phyloP scores from a whole-genome alignment of 164 flowering plant genomes.

The Vitis amurensis region DNA sequence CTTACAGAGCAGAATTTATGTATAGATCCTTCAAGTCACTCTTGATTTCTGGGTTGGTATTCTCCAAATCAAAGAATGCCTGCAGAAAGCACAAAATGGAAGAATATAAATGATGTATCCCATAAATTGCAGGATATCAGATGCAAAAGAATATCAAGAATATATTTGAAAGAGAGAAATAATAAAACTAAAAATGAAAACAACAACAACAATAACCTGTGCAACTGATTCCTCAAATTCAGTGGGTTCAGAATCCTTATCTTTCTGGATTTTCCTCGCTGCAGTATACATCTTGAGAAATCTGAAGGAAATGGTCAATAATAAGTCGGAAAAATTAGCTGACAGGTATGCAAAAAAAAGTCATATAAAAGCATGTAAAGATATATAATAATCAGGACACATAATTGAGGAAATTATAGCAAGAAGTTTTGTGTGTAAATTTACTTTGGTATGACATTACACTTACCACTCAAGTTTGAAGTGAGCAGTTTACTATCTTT shows the following conservation, averaged over 20 bases:
- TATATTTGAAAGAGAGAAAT: not conserved
- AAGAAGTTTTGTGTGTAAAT: not conserved
- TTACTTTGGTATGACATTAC: too few relatives aligned
- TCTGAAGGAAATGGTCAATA: not conserved
- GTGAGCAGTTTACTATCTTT: too few relatives aligned
- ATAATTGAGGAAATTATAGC: not conserved
- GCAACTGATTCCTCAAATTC: slow-evolving; percentile 59
- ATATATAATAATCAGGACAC: not conserved
- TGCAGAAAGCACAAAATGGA: slow-evolving; percentile 1
- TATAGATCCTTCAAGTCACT: slow-evolving; percentile 45
- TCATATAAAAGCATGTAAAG: too few relatives aligned
- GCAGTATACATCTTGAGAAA: slow-evolving; percentile 51
- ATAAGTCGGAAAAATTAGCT: too few relatives aligned
- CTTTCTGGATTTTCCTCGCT: slow-evolving; percentile 60
- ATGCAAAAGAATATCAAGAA: not conserved
- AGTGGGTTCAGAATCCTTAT: slow-evolving; percentile 61
- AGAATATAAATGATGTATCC: not conserved
- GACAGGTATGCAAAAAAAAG: too few relatives aligned
- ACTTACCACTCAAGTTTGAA: too few relatives aligned
- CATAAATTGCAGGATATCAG: not conserved
- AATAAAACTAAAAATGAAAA: not conserved
- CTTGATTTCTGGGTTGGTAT: slow-evolving; percentile 41
- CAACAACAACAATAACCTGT: slow-evolving; percentile 21
- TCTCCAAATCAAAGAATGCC: slow-evolving; percentile 46
- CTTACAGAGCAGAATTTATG: slow-evolving; percentile 46